Evolutionary conservation across 257 asterid genomes (phyloP), one percentile per base, ranked within the genome.

Genomic region (Nicotiana attenuata): DNA sequence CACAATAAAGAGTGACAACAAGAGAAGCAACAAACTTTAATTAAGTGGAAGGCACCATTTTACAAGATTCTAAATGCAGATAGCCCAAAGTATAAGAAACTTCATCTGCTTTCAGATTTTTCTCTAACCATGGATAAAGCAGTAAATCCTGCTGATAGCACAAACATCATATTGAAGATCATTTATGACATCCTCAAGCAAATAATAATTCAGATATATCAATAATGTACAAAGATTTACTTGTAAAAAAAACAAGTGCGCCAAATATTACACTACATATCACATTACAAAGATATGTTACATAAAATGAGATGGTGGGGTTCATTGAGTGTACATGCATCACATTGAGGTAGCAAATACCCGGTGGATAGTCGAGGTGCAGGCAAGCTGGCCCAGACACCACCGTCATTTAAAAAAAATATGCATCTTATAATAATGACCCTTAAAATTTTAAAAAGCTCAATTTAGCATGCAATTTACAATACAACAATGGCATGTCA

Each of bases 101-200:
- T 3, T 47, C 78, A 71, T 45, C 78, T 45, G 47, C 78, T 71
- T 14, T 7, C 35, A 71, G 59, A 45, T 47, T 2, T 71, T 45
- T 20, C 22, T 45, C 60, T 22, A 71, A 45, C 60, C 60, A 45
- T 31, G 38, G 78, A 1, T 69, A 14, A 22, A 45, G 78, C 78
- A 71, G 78, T 45, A 47, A 22, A 45, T 11, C 13, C 33, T 47
- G 22, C 60, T 73, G 78, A 73, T 47, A 20, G 59, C 78, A 71
- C 59, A 73, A 73, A 73, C 78, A 47, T 47, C 22, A 41, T 41
- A 69, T 69, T 69, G 57, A 20, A 69, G 77, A 69, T 20, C 77
- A 69, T 11, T 20, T 20, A 41, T n/a, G 28, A 41, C n/a, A 5
- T 41, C 78, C 78, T 6, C 0, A 20, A 0, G 57, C 20, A 73